Evolutionary conservation across 768 basidiomycete genomes (phyloP), one percentile per base, ranked within the genome.

Genomic region (Goffeauzyma gilvescens): DNA sequence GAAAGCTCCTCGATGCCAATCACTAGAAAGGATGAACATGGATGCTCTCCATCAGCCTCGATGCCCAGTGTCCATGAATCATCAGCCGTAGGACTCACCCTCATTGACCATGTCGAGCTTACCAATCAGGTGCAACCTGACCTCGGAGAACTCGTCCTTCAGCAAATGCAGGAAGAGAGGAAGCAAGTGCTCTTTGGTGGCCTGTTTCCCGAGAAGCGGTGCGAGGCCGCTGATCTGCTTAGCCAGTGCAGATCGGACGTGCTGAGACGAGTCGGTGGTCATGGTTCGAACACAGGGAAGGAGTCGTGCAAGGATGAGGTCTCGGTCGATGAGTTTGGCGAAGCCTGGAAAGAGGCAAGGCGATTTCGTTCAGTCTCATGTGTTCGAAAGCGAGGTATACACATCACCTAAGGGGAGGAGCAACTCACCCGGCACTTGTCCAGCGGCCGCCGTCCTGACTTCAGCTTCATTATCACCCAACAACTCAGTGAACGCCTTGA

Each of bases 381-480:
- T 21, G 35, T 32, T 20, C 23, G 42, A 24, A 25, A 14, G 10
- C 13, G 17, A 7, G 25, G 21, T 28, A 20, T 17, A 3, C 25
- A 9, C n/a, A 15, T 31, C 9, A 13, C 42, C 45, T 17, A 30
- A 38, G n/a, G n/a, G n/a, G n/a, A n/a, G n/a, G n/a, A n/a, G n/a
- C n/a, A n/a, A n/a, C 65, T 50, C 61, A 89, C 90, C 90, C 64
- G 93, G 93, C 50, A 98, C 84, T 64, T 96, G 93, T 28, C 83
- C 84, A 28, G 90, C 78, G 39, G 81, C 87, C 32, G 93, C 90
- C 38, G 89, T 95, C 50, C 89, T 76, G 31, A 95, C 93, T 66
- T 98, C 93, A 15, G 93, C 93, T 66, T 98, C 93, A 55, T 90
- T 90, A 59, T 98, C 93, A 65, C 95, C 96, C 58, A 98, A 68